Base-by-base conservation (phyloP, 1,139 yeast species). In the Candida sanyaensis region DNA sequence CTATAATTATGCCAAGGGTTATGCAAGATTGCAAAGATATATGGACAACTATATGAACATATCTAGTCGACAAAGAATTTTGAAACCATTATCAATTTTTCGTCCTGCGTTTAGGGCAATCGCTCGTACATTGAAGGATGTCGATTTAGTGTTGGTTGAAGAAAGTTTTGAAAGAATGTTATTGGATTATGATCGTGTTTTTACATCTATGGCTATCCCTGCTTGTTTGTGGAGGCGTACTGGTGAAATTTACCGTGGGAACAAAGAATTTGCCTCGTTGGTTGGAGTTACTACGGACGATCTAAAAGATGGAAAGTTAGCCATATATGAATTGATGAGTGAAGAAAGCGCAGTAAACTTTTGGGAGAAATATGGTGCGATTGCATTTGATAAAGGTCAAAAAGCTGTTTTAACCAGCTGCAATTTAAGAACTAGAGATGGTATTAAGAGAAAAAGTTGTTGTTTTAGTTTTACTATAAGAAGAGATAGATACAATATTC, bases 161-260 rank as follows among this genome's bases (percentile, higher is more conserved):
- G 98, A 93, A 64, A 86, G 88, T 48, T 93, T 93, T 64, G 99
- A 93, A 67, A 76, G 98, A 51, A 88, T 92, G 96, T 69, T 93
- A 44, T 71, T 93, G 47, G 97, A 93, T 59, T 92, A 93, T 61
- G 99, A 93, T 64, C 78, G 99, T 41, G 97, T 93, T 2, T 93
- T 93, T 66, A 91, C 98, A 0, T 87, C 96, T 6, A 91, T 92
- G 97, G 97, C 97, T 7, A 91, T 93, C 48, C 99, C 99, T 0
- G 97, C 98, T 0, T 92, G 98, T 68, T 75, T 93, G 36, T 93
- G 99, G 98, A 76, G 98, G 60, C 84, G 99, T 58, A 92, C 99
- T 0, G 99, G 99, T 2, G 98, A 93, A 59, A 92, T 93, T 4
- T 93, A 90, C 60, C 73, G 98, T 53, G 98, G 97, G 1, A 93